Evolutionary conservation across 345 rosid species (phyloP).

Genomic region (Carallia pectinifolia): DNA sequence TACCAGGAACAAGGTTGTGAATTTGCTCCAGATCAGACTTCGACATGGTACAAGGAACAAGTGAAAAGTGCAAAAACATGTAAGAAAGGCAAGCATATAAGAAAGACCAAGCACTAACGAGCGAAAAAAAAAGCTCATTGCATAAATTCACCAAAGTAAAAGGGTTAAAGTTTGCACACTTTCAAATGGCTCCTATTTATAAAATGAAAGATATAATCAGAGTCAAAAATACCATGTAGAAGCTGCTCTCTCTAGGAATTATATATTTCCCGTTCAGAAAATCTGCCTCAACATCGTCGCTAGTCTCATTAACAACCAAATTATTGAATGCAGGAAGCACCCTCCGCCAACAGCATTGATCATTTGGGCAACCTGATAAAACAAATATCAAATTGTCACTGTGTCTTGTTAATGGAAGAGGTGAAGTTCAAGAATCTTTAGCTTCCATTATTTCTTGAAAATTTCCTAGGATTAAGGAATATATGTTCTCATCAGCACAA

Average conservation of each 20-base stretch:
- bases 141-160: background rate
- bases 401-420: too few relatives aligned
- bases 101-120: background rate
- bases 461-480: too few relatives aligned
- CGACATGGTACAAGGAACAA: constrained; percentile 19
- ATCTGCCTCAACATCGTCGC: constrained; percentile 64
- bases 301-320: constrained; percentile 49
- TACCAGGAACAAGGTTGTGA: constrained; percentile 81
- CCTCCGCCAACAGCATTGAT: constrained; percentile 29
- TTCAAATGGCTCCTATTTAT: background rate
- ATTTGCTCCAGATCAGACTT: constrained; percentile 86
- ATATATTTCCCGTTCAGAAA: constrained; percentile 47
- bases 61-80: constrained; percentile 17
- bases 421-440: too few relatives aligned
- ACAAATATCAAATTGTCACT: background rate
- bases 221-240: constrained; percentile 65
- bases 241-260: constrained; percentile 62
- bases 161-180: background rate
- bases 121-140: background rate
- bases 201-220: background rate
- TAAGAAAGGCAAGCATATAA: constrained; percentile 14
- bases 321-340: constrained; percentile 54
- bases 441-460: too few relatives aligned
- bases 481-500: background rate
- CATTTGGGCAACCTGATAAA: constrained; percentile 26